A percentile compares a stretch with the other conserved stretches of the same genome.
Evolutionary conservation across 2,329 filamentous ascomycete species (phyloP).

Genomic region (Cercospora sp.): DNA sequence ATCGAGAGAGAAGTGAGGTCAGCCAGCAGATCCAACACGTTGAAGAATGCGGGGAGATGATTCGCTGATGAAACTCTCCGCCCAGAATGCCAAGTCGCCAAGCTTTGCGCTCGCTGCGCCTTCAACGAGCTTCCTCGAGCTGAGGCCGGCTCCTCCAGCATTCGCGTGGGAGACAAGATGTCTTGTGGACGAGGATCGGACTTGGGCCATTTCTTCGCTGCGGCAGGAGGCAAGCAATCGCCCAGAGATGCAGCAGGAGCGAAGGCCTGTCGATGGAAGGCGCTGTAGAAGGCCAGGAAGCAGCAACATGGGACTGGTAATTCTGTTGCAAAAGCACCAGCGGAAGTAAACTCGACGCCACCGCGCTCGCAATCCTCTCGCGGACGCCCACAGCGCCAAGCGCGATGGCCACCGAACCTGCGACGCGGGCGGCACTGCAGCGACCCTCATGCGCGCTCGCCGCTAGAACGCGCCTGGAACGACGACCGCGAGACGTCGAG

Average conservation of each 20-base stretch:
- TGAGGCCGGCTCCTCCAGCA: neutral
- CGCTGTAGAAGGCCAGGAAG: neutral
- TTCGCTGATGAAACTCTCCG: neutral
- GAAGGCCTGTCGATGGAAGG: neutral
- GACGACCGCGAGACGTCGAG: slow-evolving; percentile 2
- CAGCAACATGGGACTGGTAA: neutral
- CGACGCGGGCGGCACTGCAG: neutral
- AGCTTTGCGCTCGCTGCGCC: neutral
- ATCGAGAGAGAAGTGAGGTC: neutral
- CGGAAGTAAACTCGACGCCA: neutral
- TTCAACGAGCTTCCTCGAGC: neutral
- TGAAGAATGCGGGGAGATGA: neutral
- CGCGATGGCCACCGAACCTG: neutral
- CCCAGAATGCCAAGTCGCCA: neutral
- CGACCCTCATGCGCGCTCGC: neutral
- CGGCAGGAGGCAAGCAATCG: neutral
- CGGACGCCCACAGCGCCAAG: neutral
- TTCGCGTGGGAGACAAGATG: slow-evolving; percentile 6
- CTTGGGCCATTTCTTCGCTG: neutral
- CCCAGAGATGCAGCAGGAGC: neutral
- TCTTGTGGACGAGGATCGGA: neutral
- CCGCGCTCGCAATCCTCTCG: neutral
- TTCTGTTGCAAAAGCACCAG: neutral
- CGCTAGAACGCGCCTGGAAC: slow-evolving; percentile 15
- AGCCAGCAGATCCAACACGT: slow-evolving; percentile 2